phyloP scores from a whole-genome alignment of 306 rosid species.

The Glycine tomentella region DNA sequence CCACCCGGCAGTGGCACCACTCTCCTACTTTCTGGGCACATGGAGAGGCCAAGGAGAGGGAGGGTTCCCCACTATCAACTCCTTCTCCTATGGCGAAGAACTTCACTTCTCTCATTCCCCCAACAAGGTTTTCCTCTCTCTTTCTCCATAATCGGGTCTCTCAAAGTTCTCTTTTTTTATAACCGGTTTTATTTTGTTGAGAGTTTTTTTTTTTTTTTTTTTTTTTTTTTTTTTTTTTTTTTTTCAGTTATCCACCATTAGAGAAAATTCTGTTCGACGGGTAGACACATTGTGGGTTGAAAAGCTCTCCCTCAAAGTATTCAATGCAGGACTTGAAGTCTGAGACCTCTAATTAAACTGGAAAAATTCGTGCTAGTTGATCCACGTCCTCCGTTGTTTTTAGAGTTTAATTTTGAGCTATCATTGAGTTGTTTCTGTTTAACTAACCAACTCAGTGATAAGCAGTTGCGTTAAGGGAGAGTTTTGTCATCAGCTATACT shows the following conservation, averaged over 20 bases:
- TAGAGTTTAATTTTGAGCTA: background rate
- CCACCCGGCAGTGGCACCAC: constrained; percentile 73
- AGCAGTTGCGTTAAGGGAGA: background rate
- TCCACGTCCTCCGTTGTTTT: no score
- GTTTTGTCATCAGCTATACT: background rate
- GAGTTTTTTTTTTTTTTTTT: no score
- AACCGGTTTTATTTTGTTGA: constrained; percentile 19
- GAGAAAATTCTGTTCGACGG: no score
- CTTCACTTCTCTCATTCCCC: constrained; percentile 77
- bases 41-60: constrained; percentile 94
- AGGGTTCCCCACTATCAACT: constrained; percentile 79
- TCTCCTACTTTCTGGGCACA: constrained; percentile 74
- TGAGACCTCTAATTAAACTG: no score
- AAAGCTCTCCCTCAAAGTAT: no score
- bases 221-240: no score
- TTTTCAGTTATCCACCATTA: no score
- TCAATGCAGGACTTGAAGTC: no score
- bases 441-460: background rate
- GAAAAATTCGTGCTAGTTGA: no score
- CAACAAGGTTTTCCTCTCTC: constrained; percentile 62
- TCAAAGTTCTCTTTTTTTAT: constrained; percentile 18
- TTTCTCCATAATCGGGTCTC: constrained; percentile 8
- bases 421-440: background rate
- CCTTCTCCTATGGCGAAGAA: constrained; percentile 82
- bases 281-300: no score